Base-by-base conservation (phyloP, 495 filamentous ascomycete genomes). In the Penicillium herquei region DNA sequence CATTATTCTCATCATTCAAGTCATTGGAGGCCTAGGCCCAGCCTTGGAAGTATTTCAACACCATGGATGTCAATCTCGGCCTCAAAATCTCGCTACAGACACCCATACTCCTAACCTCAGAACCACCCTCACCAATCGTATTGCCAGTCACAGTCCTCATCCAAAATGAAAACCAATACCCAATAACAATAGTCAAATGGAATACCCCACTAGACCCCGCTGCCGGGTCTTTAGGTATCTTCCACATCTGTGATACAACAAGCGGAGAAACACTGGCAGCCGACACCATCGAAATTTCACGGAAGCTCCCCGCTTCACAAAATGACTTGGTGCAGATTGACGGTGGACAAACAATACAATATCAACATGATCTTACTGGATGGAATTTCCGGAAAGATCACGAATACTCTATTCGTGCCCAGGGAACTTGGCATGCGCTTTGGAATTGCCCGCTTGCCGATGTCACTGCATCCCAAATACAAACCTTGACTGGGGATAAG, bases 131-230 rank as follows among this genome's bases (percentile, higher is more conserved):
- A 13, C 31, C 21, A 26, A 26, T 26, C 4, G 21, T 26, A 26
- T 26, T 64, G 1, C 59, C 63, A 6, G 39, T 75, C 54, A 61
- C 57, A 39, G 62, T 70, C 6, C 70, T 71, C 1, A 64, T 83
- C n/a, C 68, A 68, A 42, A 84, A 82, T 54, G 1, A 63, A 68
- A 31, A 43, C 59, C 0, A 35, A 26, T 26, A 62, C 8, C 68
- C 80, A 30, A 63, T 81, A 12, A 82, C 79, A 1, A 41, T 84
- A 14, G 66, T 83, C 11, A 66, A 59, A 37, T 83, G 76, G 77
- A 64, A 71, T 45, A 75, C 75, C 5, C 81, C 81, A 6, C 59
- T 83, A 8, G 81, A 83, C 54, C 56, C 70, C 5, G 52, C 68
- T 30, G 80, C 79, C 9, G 64, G 73, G 21, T 58, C 75, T 17